Base-by-base conservation (phyloP, 306 rosid species). In the Sicyos baderoa region DNA sequence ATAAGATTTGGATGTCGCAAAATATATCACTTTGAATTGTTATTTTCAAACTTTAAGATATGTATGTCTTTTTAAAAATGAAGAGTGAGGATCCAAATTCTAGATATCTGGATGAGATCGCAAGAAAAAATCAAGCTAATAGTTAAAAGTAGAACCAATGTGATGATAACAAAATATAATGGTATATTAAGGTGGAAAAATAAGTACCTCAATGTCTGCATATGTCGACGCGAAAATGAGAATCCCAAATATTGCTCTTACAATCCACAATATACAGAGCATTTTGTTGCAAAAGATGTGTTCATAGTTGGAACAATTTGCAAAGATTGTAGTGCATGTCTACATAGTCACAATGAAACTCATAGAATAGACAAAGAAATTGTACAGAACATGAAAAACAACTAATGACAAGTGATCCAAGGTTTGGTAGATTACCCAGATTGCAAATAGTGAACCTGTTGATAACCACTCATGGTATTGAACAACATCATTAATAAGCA, bases 221-320 rank as follows among this genome's bases (percentile, higher is more conserved):
- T 78, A 83, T 37, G 70, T 77, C 7, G 81, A 77, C 49, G 79
- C 60, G 76, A 87, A 69, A 85, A 81, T 80, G 66, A 86, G 66
- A 67, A 77, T 65, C 40, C 80, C 84, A 70, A 85, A 72, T 37
- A 86, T 23, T 49, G 91, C 72, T 77, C 87, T 89, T 48, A 81
- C 58, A 68, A 89, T 84, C 98, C 98, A 93, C 96, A 95, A 93
- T 75, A 83, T 82, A 76, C 93, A 84, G 61, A 88, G 49, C 65
- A 81, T 70, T 54, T 42, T 54, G 74, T 77, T 82, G 79, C 80
- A 68, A 77, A 85, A 64, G 65, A 85, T 40, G 77, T 71, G 54
- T 61, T 76, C 82, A 65, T 63, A 76, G 52, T 81, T 69, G 79
- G 76, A 76, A 76, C 80, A 80, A 58, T 52, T 83, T 72, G 91